These are phyloP conservation scores for Platanus orientalis DNA, from an alignment of 164 flowering plant species.

Conservation along the genomic window DNA sequence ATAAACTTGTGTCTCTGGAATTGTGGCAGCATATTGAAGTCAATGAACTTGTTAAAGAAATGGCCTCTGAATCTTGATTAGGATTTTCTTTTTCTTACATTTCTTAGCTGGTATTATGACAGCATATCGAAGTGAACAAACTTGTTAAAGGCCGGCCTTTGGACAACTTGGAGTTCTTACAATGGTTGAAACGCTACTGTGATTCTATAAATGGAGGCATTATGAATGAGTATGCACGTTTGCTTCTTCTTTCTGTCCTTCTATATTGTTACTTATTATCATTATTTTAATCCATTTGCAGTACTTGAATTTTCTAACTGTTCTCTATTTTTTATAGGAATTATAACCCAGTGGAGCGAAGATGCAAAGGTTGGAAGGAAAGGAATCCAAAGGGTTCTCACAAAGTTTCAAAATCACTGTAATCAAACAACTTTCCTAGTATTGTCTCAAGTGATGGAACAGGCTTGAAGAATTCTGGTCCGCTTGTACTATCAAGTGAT, in stretches of 20 bases:
- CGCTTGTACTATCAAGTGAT: conserved; percentile 7
- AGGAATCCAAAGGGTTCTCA: conserved; percentile 37
- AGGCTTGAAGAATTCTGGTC: conserved; percentile 34
- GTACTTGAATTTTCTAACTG: neutral
- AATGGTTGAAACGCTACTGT: conserved; percentile 93
- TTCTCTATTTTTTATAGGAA: conserved; percentile 37
- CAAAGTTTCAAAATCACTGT: conserved; percentile 59
- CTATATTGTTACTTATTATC: neutral
- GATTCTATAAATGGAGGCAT: conserved; percentile 91
- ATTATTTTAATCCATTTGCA: neutral
- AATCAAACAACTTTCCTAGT: conserved; percentile 41
- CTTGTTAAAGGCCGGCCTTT: conserved; percentile 87
- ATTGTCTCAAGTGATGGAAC: conserved; percentile 29
- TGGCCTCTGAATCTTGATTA: no score
- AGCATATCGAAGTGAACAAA: conserved; percentile 89
- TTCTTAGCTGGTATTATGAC: conserved; percentile 10
- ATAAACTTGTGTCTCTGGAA: no score
- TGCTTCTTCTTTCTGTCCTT: neutral
- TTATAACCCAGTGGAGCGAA: conserved; percentile 83
- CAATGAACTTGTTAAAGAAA: no score
- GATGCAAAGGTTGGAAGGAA: conserved; percentile 68
- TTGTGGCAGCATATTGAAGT: no score
- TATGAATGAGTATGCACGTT: conserved; percentile 65
- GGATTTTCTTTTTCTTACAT: neutral
- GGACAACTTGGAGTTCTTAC: conserved; percentile 94